phyloP scores from a whole-genome alignment of 805 yeast species.

The Zygosaccharomyces rouxii region DNA sequence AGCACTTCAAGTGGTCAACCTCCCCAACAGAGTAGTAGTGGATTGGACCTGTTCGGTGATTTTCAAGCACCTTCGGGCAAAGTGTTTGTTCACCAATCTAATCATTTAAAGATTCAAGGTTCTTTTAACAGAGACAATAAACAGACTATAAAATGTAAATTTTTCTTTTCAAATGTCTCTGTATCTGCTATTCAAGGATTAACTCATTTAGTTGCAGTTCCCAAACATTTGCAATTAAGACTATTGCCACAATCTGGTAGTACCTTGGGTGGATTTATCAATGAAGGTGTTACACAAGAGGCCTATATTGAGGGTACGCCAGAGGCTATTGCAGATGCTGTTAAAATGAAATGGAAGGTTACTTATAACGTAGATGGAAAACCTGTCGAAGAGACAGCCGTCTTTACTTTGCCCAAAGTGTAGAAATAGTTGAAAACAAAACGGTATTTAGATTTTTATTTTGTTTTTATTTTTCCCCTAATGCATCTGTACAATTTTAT shows the following conservation, averaged over 20 bases:
- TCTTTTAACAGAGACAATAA: constrained; percentile 38
- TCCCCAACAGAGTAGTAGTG: constrained; percentile 8
- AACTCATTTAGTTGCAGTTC: constrained; percentile 65
- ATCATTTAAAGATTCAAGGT: constrained; percentile 47
- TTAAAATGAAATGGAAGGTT: constrained; percentile 75
- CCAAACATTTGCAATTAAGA: constrained; percentile 53
- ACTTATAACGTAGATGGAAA: constrained; percentile 49
- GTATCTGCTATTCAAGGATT: constrained; percentile 45
- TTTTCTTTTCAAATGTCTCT: constrained; percentile 49
- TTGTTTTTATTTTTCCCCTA: constrained; percentile 1
- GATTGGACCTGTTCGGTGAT: constrained; percentile 19
- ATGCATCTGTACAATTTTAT: constrained; percentile 2
- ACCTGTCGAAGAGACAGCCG: constrained; percentile 54
- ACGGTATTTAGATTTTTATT: not conserved
- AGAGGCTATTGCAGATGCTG: constrained; percentile 35
- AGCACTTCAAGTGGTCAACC: constrained; percentile 1
- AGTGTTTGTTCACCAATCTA: constrained; percentile 41
- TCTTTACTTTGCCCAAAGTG: constrained; percentile 38
- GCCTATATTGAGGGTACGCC: constrained; percentile 34
- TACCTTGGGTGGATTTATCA: constrained; percentile 43
- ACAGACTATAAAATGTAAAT: constrained; percentile 41
- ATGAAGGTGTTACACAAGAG: constrained; percentile 51
- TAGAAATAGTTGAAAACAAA: constrained; percentile 10
- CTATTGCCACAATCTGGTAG: constrained; percentile 61
- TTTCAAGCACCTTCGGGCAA: constrained; percentile 24